Evolutionary conservation across 345 rosid species (phyloP), one percentile per base, ranked within the genome.

Genomic region (Gossypium longicalyx): DNA sequence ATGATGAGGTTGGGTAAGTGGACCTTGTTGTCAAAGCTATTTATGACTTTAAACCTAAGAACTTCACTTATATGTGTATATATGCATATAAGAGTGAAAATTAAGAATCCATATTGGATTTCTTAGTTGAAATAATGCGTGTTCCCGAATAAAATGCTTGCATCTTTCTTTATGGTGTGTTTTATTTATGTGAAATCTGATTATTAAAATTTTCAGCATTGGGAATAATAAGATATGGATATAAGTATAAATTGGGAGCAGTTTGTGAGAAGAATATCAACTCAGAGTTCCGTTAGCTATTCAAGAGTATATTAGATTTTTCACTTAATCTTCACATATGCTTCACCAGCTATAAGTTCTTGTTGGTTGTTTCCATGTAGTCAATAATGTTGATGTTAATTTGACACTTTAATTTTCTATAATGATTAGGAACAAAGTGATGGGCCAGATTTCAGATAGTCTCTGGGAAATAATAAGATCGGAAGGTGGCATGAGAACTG

Each of bases 391-490:
- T n/a, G 43, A 17, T 44, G 23, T 15, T 77, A 9, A 34, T 58
- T 45, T 47, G 38, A 53, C 17, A 12, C 29, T 52, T 11, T 27
- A 15, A 12, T 72, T 68, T 29, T 68, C 66, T 59, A 52, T 62
- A 34, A 63, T 43, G 52, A n/a, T 56, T 72, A 90, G 98, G 89
- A 82, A 75, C 79, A 78, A 87, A 82, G 82, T 87, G 81, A 80
- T 83, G 83, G 79, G 83, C 81, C 90, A 89, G 81, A 84, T 94
- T 68, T 92, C 97, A 29, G 90, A 87, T 78, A 87, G 86, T n/a
- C 80, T 92, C 9, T 90, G 95, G 98, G 86, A 84, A 70, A 85
- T 94, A 79, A 92, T 94, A 74, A 92, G 86, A 85, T 89, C 92
- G 16, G 88, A 83, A 34, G 92, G 85, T 41, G 96, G 93, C 78